Conservation (phyloP, 805 yeast species). For the Nakazawaea populi region DNA sequence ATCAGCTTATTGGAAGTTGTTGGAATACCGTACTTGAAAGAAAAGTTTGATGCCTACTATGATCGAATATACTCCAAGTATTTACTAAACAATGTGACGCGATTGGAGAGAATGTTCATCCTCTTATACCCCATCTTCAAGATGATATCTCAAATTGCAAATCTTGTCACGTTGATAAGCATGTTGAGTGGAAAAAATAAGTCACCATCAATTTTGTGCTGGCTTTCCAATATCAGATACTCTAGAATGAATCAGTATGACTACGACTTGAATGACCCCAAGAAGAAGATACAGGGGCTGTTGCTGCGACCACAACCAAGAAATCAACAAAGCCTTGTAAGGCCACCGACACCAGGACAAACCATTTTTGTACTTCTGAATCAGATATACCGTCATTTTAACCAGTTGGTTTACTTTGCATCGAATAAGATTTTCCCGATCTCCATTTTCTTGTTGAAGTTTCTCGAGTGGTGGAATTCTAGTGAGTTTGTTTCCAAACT, state of each 20-base stretch:
- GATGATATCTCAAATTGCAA: constrained; percentile 37
- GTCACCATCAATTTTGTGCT: constrained; percentile 58
- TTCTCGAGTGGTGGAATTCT: constrained; percentile 90
- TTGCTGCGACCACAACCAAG: neutral
- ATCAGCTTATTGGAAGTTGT: constrained; percentile 56
- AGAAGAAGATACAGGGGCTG: neutral
- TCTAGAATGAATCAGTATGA: constrained; percentile 54
- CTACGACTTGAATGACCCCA: constrained; percentile 33
- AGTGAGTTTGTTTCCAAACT: constrained; percentile 63
- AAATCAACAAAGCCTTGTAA: constrained; percentile 14
- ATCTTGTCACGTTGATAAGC: constrained; percentile 52
- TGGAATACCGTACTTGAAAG: constrained; percentile 61
- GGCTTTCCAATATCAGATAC: constrained; percentile 55
- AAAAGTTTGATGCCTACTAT: constrained; percentile 59
- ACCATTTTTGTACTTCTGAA: constrained; percentile 16
- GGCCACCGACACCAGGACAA: constrained; percentile 37
- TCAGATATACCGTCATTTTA: constrained; percentile 12
- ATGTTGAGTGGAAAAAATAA: constrained; percentile 64
- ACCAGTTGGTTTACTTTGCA: neutral
- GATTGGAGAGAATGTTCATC: constrained; percentile 37
- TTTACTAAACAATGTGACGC: constrained; percentile 34
- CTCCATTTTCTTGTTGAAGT: constrained; percentile 75
- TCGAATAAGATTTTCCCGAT: constrained; percentile 59
- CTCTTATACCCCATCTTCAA: constrained; percentile 57
- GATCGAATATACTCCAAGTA: constrained; percentile 59